Evolutionary conservation across 305 asterid species (phyloP), one percentile per base, ranked within the genome.

Genomic region (Fraxinus baroniana): DNA sequence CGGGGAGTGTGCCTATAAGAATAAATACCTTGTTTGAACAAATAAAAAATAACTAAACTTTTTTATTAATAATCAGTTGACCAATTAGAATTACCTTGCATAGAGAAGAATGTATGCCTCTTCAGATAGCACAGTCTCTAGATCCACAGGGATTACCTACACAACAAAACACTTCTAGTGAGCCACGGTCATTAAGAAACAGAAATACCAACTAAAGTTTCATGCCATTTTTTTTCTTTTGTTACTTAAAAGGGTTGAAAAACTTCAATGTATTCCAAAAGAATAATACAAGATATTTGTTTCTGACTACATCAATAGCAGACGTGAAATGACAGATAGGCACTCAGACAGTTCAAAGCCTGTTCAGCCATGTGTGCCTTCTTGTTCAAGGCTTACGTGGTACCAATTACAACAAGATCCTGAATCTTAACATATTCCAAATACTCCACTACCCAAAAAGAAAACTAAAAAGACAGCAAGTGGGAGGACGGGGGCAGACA

Each of bases 51-150:
- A 44, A 20, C 2, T 4, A 39, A 49, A 46, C 57, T 24, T 64
- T 76, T 13, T 57, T 37, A 15, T 28, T 72, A 44, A 77, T 4
- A 26, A 28, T 39, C 41, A 13, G 15, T 12, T 15, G 2, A 60
- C 36, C n/a, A 70, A 26, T 32, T 28, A 68, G 41, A 68, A 20
- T 79, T 81, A 91, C 94, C 94, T 89, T 30, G 90, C 88, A 41
- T 91, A 91, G 80, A 91, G 88, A 81, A 91, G 94, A 84, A 91
- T 86, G 86, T 91, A 91, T 8, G 94, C 94, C 85, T 89, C 90
- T 73, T 76, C 86, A 41, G 89, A 84, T 83, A 91, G 86, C 22
- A 91, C 92, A 4, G 92, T 83, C 79, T 84, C 86, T 78, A 89
- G 85, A 82, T 89, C 90, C 82, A 89, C 94, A 9, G 66, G 87